Percentiles rank a stretch among this genome's conserved stretches.
These are phyloP conservation scores for Lentinula aciculospora DNA, from an alignment of 768 basidiomycete species.

Conservation along the genomic window DNA sequence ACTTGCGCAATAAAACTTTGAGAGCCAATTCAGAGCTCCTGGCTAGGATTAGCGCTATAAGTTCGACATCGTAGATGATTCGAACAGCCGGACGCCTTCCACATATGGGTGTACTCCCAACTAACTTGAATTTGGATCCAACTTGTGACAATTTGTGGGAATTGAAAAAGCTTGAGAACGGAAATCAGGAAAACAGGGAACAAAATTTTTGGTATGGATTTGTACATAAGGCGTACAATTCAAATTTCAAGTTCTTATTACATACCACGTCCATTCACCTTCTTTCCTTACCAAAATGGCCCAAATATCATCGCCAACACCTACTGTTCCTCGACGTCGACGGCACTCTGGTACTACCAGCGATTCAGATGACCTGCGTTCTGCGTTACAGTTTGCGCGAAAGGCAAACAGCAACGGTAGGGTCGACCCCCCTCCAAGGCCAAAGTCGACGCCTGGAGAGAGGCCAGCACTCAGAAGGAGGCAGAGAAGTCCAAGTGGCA, in stretches of 20 bases:
- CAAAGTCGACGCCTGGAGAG: slow-evolving; percentile 71
- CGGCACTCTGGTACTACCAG: slow-evolving; percentile 1
- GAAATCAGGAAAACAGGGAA: not conserved
- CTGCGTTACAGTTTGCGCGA: slow-evolving; percentile 3
- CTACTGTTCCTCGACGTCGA: slow-evolving; percentile 7
- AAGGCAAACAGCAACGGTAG: slow-evolving; percentile 12
- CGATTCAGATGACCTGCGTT: slow-evolving; percentile 1
- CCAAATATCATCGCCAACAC: not conserved
- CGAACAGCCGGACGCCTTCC: not conserved
- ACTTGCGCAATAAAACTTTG: not conserved
- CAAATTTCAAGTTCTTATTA: not conserved
- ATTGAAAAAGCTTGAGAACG: not conserved
- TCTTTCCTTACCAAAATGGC: not conserved
- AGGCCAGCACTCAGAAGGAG: slow-evolving; percentile 44
- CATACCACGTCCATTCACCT: not conserved
- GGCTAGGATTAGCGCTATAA: not conserved
- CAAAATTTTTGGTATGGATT: not conserved
- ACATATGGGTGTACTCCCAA: too few species aligned
- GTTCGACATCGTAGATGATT: not conserved
- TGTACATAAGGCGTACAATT: not conserved
- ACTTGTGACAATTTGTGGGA: not conserved
- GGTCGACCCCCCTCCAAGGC: slow-evolving; percentile 54
- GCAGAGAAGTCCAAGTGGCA: slow-evolving; percentile 35
- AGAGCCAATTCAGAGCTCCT: not conserved
- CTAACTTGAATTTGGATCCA: too few species aligned